Percentiles rank a stretch among this genome's conserved stretches.
These are phyloP conservation scores for Vigna reflexopilosa DNA, from an alignment of 306 rosid genomes.

Conservation along the genomic window DNA sequence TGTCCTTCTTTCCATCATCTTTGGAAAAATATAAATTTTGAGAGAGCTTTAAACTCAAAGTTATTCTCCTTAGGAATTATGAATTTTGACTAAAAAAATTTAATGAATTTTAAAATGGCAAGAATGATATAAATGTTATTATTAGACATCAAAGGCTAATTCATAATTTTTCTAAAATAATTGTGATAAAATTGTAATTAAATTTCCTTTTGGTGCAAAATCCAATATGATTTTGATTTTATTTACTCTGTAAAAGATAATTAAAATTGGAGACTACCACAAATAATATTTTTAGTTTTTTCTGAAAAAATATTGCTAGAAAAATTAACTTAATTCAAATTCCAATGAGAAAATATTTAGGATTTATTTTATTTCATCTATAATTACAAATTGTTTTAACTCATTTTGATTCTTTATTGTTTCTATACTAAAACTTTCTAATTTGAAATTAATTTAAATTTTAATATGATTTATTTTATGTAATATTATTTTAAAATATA, in stretches of 20 bases:
- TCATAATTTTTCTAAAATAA: not conserved
- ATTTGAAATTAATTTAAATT: too few species aligned
- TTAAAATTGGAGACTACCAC: not conserved
- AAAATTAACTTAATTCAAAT: not conserved
- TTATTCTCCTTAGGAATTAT: not conserved
- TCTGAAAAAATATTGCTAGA: not conserved
- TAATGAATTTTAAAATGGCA: not conserved
- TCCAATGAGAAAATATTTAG: not conserved
- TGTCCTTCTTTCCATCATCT: not conserved
- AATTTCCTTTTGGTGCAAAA: not conserved
- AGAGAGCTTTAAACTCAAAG: not conserved
- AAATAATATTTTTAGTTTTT: too few species aligned
- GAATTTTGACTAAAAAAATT: too few species aligned
- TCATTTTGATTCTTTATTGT: not conserved
- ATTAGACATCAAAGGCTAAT: not conserved
- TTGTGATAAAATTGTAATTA: not conserved
- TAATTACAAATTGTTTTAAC: not conserved
- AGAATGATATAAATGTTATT: not conserved
- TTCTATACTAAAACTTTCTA: too few species aligned
- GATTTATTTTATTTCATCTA: not conserved
- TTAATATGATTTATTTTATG: too few species aligned
- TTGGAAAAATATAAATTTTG: not conserved
- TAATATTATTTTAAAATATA: too few species aligned
- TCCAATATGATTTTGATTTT: not conserved
- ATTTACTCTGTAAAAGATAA: not conserved